Conservation (phyloP, 192 early-diverging fungal genomes). For the Podila verticillata region DNA sequence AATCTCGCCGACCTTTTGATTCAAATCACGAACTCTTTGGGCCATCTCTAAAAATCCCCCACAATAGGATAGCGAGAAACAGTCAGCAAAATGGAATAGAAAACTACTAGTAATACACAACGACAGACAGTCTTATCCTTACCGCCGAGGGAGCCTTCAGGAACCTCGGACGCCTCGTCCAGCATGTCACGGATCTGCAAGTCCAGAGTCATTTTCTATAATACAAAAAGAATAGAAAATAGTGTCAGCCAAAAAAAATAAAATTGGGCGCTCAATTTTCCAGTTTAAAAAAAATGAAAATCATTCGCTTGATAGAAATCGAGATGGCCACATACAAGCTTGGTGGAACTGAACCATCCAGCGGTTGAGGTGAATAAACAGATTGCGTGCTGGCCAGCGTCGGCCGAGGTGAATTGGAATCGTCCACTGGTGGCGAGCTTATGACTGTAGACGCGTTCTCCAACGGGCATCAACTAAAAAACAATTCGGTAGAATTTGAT, state of each 20-base stretch:
- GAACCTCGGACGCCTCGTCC: constrained; percentile 32
- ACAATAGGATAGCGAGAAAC: too few relatives aligned
- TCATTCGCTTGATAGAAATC: not conserved
- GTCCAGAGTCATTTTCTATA: constrained; percentile 59
- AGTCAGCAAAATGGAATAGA: too few relatives aligned
- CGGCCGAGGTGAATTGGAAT: constrained; percentile 92
- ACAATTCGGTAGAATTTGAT: not conserved
- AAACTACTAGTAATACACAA: too few relatives aligned
- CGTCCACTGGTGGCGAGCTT: constrained; percentile 76
- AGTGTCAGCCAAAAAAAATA: constrained; percentile 24
- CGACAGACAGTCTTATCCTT: too few relatives aligned
- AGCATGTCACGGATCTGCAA: constrained; percentile 57
- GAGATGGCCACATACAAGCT: constrained; percentile 59
- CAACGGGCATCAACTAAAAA: constrained; percentile 56
- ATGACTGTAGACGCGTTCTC: constrained; percentile 72
- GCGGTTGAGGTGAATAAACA: constrained; percentile 77
- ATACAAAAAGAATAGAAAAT: not conserved
- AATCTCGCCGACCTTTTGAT: constrained; percentile 80
- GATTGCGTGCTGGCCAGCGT: constrained; percentile 89
- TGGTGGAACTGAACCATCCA: constrained; percentile 75
- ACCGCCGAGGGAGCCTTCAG: constrained; percentile 51
- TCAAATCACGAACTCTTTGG: constrained; percentile 78
- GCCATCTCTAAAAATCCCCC: constrained; percentile 76
- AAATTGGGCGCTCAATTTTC: constrained; percentile 4
- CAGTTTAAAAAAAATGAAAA: not conserved